Percentiles rank a stretch among this genome's conserved stretches.
Conservation (phyloP, 352 stramenopile species). For the Saprolegnia parasitica region DNA sequence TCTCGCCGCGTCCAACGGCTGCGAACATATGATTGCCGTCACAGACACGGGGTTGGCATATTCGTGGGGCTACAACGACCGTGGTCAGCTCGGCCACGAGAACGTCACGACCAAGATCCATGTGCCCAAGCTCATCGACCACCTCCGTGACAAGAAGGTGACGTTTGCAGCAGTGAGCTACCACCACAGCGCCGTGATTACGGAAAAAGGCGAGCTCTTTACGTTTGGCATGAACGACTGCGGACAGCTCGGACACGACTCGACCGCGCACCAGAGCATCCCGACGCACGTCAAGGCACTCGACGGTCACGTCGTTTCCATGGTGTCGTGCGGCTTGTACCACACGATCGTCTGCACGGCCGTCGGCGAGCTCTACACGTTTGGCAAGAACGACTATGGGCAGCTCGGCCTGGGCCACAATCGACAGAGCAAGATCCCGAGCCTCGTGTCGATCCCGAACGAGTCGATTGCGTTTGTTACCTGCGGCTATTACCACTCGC, state of each 20-base stretch:
- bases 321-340: constrained; percentile 78
- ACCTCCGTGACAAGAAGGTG: constrained; percentile 77
- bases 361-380: constrained; percentile 62
- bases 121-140: constrained; percentile 78
- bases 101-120: constrained; percentile 82
- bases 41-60: constrained; percentile 76
- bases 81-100: constrained; percentile 79
- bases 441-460: constrained; percentile 52
- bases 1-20: constrained; percentile 83
- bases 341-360: constrained; percentile 77
- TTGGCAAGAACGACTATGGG: constrained; percentile 85
- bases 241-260: constrained; percentile 75
- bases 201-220: constrained; percentile 69
- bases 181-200: constrained; percentile 77
- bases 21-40: constrained; percentile 82
- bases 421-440: constrained; percentile 65
- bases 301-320: constrained; percentile 64
- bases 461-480: constrained; percentile 76
- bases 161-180: constrained; percentile 78
- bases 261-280: constrained; percentile 67
- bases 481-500: constrained; percentile 83
- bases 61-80: constrained; percentile 86
- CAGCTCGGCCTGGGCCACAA: constrained; percentile 78
- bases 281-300: constrained; percentile 73
- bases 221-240: constrained; percentile 89